Evolutionary conservation across 2,329 filamentous ascomycete species (phyloP), one percentile per base, ranked within the genome.

Genomic region (Aspergillus melleus): DNA sequence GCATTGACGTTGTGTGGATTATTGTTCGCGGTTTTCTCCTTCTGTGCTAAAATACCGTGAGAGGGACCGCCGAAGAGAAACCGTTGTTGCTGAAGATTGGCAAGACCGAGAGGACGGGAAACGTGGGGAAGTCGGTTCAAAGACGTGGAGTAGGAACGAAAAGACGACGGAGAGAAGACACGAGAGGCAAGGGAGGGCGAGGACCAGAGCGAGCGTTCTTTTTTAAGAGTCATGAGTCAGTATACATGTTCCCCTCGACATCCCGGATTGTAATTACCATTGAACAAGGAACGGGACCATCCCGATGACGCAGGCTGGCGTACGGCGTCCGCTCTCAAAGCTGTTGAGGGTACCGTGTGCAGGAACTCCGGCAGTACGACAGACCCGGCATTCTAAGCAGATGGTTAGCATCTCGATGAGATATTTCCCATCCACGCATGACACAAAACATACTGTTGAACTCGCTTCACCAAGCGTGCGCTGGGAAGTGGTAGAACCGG

Each of bases 1-100:
- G 92, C 88, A 49, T 90, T 90, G 29, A 92, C 89, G 75, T 92
- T 98, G 61, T 83, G 85, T 1, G 95, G 92, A 70, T 96, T 96
- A 76, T 92, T 90, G 78, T 98, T 99, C 42, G 95, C 96, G 24
- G 90, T 90, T 74, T 93, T 90, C 78, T 99, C 95, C 67, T 93
- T 85, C 66, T 91, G 90, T 36, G 92, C 92, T 36, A 99, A 85
- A 58, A 94, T 76, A 64, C 82, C 85, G 54, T 82, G 80, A 57
- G 75, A 76, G 22, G 74, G 66, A 8, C 76, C 75, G 47, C 76
- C 76, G 55, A 77, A 79, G 24, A 79, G 51, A 54, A 68, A 76
- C 51, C 76, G 68, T 53, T 74, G 74, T 39, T 77, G 73, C 47
- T 77, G 71, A 10, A 70, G 49, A 54, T 64, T 69, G 4, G 70